A percentile compares a stretch with the other conserved stretches of the same genome.
phyloP scores from a whole-genome alignment of 495 filamentous ascomycete species.

The Tuber melanosporum region DNA sequence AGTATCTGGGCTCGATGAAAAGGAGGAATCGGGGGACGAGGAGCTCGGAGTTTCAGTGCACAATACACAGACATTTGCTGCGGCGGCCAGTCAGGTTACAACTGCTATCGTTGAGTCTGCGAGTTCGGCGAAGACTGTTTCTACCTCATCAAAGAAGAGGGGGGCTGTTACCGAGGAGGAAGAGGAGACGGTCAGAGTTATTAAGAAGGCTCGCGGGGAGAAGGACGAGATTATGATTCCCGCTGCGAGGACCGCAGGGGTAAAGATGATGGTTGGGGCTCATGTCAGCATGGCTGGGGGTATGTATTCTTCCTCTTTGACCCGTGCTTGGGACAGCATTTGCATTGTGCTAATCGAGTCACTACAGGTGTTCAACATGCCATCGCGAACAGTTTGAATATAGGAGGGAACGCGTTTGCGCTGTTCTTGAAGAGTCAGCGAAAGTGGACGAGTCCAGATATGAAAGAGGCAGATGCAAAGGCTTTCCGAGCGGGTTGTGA shows the following conservation, averaged over 20 bases:
- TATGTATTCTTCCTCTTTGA: conserved; percentile 41
- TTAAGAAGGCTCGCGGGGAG: conserved; percentile 28
- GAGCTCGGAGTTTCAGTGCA: neutral
- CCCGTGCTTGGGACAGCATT: conserved; percentile 1
- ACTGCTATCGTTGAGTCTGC: neutral
- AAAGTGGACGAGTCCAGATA: conserved; percentile 82
- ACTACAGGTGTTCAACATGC: conserved; percentile 75
- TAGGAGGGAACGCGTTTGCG: conserved; percentile 88
- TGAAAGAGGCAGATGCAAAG: conserved; percentile 59
- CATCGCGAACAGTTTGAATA: conserved; percentile 67
- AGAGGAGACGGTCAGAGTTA: conserved; percentile 15
- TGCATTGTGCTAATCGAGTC: conserved; percentile 13
- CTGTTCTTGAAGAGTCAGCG: conserved; percentile 92
- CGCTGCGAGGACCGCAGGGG: conserved; percentile 57
- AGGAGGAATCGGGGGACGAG: conserved; percentile 2
- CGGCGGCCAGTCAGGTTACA: neutral
- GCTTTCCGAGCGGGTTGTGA: conserved; percentile 61
- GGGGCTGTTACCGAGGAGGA: conserved; percentile 44
- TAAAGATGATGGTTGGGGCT: conserved; percentile 82
- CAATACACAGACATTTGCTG: neutral
- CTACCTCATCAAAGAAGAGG: conserved; percentile 25
- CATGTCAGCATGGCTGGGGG: conserved; percentile 87
- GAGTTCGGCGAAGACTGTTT: conserved; percentile 10
- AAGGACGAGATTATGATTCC: conserved; percentile 54
- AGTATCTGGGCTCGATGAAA: neutral